Evolutionary conservation across 495 filamentous ascomycete species (phyloP).

Genomic region (Halenospora varia): DNA sequence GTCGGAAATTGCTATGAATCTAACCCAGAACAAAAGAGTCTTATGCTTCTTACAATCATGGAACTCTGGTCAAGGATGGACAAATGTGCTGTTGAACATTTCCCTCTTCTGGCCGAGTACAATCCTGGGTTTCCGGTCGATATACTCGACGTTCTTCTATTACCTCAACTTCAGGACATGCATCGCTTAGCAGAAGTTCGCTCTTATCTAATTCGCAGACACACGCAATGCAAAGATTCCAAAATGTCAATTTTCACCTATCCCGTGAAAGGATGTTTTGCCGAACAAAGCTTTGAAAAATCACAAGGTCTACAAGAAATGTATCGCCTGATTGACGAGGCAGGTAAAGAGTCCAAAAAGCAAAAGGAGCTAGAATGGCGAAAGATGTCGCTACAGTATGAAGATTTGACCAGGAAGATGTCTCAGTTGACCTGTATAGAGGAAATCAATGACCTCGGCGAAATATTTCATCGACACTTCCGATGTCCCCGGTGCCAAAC

Average conservation of each 20-base stretch:
- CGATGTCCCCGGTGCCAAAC: slow-evolving; percentile 35
- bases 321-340: slow-evolving; percentile 27
- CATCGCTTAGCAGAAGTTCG: slow-evolving; percentile 36
- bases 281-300: slow-evolving; percentile 34
- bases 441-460: slow-evolving; percentile 10
- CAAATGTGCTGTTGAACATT: not conserved
- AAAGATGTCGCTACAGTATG: slow-evolving; percentile 24
- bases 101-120: slow-evolving; percentile 8
- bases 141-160: slow-evolving; percentile 39
- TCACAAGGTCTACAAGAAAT: slow-evolving; percentile 27
- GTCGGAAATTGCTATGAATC: slow-evolving; percentile 37
- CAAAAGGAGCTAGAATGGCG: slow-evolving; percentile 37
- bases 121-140: slow-evolving; percentile 16
- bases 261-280: slow-evolving; percentile 36
- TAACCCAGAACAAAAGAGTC: slow-evolving; percentile 35
- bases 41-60: slow-evolving; percentile 16
- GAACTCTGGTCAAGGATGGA: slow-evolving; percentile 21
- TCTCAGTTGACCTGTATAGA: slow-evolving; percentile 23
- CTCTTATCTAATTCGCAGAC: slow-evolving; percentile 32
- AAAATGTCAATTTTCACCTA: slow-evolving; percentile 35
- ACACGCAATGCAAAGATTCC: not conserved
- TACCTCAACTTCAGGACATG: slow-evolving; percentile 32
- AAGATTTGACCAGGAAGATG: slow-evolving; percentile 26
- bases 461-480: slow-evolving; percentile 28
- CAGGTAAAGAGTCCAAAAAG: slow-evolving; percentile 18